Percentiles rank a stretch among this genome's conserved stretches.
These are phyloP conservation scores for Exophiala sideris DNA, from an alignment of 2,329 filamentous ascomycete genomes.

Conservation along the genomic window DNA sequence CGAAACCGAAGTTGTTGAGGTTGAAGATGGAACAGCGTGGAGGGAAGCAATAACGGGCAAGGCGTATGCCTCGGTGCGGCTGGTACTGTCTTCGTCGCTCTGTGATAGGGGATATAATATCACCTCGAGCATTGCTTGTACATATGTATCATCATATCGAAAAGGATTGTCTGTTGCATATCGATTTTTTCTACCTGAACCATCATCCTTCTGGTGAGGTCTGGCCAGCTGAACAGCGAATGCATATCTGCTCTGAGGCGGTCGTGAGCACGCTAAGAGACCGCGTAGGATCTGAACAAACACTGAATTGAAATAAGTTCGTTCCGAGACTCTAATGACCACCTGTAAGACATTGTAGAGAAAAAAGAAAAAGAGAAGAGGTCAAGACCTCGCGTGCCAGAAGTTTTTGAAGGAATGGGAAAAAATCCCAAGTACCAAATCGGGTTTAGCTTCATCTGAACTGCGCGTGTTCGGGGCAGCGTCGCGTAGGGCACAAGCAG, in stretches of 20 bases:
- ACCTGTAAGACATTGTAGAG: slow-evolving; percentile 64
- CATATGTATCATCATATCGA: not conserved
- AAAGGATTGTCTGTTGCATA: slow-evolving; percentile 28
- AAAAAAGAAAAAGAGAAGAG: slow-evolving; percentile 21
- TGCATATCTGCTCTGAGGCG: slow-evolving; percentile 77
- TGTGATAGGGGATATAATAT: not conserved
- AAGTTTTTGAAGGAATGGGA: too few relatives aligned
- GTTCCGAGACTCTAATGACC: slow-evolving; percentile 99
- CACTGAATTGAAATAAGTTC: slow-evolving; percentile 67
- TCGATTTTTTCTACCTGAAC: slow-evolving; percentile 42
- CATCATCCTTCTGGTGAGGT: slow-evolving; percentile 52
- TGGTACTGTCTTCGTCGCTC: not conserved
- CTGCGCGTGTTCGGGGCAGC: too few relatives aligned
- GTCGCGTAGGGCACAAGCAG: too few relatives aligned
- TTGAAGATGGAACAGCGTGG: slow-evolving; percentile 80
- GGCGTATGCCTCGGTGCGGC: not conserved
- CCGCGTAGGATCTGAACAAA: slow-evolving; percentile 78
- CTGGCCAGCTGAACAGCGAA: slow-evolving; percentile 70
- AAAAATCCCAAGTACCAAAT: not conserved
- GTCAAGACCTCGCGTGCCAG: too few relatives aligned
- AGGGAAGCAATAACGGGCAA: slow-evolving; percentile 14
- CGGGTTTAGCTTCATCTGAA: slow-evolving; percentile 1
- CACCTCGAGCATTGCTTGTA: not conserved
- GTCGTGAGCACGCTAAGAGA: slow-evolving; percentile 96
- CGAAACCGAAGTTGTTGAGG: slow-evolving; percentile 72